Percentiles rank a stretch among this genome's conserved stretches.
These are phyloP conservation scores for Cucurbitaria berberidis DNA, from an alignment of 2,329 filamentous ascomycete species.

Conservation along the genomic window DNA sequence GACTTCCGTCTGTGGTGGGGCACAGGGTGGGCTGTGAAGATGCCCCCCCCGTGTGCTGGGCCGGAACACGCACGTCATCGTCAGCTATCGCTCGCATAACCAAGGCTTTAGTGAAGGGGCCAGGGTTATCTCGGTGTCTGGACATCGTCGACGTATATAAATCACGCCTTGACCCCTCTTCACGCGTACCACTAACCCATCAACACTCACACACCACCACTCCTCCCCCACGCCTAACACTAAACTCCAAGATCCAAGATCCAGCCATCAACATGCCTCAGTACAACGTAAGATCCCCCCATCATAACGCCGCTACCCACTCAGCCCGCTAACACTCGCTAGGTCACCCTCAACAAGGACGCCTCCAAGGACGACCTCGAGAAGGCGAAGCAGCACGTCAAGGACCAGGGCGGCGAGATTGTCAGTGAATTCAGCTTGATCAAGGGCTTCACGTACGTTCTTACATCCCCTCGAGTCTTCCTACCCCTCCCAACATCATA, in stretches of 20 bases:
- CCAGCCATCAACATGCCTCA: constrained; percentile 16
- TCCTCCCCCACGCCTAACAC: background rate
- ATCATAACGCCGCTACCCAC: background rate
- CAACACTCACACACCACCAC: constrained; percentile 2
- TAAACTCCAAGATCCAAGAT: background rate
- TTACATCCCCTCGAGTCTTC: background rate
- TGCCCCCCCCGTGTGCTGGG: constrained; percentile 13
- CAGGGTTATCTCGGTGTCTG: background rate
- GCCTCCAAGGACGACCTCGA: constrained; percentile 70
- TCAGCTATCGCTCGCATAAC: constrained; percentile 21
- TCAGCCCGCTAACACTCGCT: constrained; percentile 7
- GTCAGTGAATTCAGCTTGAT: constrained; percentile 83
- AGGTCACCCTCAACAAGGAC: constrained; percentile 82
- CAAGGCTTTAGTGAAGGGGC: constrained; percentile 30
- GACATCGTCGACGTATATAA: constrained; percentile 27
- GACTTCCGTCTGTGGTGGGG: constrained; percentile 12
- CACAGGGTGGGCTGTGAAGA: constrained; percentile 1
- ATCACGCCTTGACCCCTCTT: constrained; percentile 19
- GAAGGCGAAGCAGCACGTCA: constrained; percentile 78
- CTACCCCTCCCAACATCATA: background rate
- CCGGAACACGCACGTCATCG: constrained; percentile 30
- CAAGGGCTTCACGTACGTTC: constrained; percentile 89
- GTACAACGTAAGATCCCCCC: constrained; percentile 19
- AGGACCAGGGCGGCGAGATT: constrained; percentile 81
- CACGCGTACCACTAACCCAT: constrained; percentile 8